Percentiles rank a stretch among this genome's conserved stretches.
These are phyloP conservation scores for Trichoderma asperellum DNA, from an alignment of 2,329 filamentous ascomycete genomes.

Conservation along the genomic window DNA sequence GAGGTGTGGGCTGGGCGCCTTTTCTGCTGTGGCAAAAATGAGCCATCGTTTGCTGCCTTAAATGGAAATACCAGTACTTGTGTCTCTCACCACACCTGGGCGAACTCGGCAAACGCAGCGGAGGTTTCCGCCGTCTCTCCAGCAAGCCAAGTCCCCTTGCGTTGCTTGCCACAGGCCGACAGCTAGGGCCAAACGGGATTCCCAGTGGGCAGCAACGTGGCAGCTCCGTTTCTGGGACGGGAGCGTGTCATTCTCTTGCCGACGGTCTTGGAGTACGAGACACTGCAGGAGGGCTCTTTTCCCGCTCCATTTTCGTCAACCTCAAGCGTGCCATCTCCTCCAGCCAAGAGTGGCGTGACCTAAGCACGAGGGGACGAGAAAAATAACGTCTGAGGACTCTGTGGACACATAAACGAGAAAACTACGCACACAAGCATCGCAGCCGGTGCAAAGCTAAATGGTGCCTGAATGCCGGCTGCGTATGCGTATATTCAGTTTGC, in stretches of 20 bases:
- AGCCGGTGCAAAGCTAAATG: neutral
- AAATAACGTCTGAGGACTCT: neutral
- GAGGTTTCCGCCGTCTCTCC: neutral
- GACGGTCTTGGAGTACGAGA: slow-evolving; percentile 3
- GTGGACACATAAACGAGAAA: neutral
- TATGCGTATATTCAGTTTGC: neutral
- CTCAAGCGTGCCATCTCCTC: neutral
- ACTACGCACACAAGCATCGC: neutral
- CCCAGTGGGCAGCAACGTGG: neutral
- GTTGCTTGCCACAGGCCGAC: neutral
- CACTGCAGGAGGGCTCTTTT: neutral
- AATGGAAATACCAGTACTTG: neutral
- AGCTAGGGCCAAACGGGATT: neutral
- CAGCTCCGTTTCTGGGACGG: slow-evolving; percentile 1
- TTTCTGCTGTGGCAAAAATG: neutral
- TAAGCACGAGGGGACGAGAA: neutral
- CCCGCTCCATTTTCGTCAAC: neutral
- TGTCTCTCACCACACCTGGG: neutral
- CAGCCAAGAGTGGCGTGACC: slow-evolving; percentile 24
- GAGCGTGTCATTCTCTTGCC: neutral
- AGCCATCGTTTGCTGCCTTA: neutral
- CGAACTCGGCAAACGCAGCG: neutral
- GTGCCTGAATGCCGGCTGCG: neutral
- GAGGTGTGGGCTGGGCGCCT: slow-evolving; percentile 10
- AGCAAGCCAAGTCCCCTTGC: neutral